These are phyloP conservation scores for Gentiana macrophylla DNA, from an alignment of 257 asterid species.

Conservation along the genomic window DNA sequence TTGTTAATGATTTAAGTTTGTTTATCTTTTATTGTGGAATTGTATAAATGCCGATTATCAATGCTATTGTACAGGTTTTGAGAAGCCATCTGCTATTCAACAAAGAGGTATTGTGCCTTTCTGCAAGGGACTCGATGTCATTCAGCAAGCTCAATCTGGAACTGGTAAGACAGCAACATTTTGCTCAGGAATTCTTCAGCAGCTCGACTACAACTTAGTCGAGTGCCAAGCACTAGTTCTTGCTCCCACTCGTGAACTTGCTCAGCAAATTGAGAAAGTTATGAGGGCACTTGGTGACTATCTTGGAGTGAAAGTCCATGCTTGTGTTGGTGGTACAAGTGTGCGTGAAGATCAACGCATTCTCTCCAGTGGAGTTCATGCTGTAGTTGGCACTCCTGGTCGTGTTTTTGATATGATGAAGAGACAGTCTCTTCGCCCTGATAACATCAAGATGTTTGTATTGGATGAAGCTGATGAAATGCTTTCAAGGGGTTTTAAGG, in stretches of 20 bases:
- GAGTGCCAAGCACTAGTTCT: slow-evolving; percentile 73
- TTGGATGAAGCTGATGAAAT: slow-evolving; percentile 88
- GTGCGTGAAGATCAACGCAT: slow-evolving; percentile 82
- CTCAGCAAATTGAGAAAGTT: slow-evolving; percentile 75
- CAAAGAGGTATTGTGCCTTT: slow-evolving; percentile 87
- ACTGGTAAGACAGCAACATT: slow-evolving; percentile 82
- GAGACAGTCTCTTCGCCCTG: slow-evolving; percentile 61
- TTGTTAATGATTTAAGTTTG: no score
- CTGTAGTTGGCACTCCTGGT: slow-evolving; percentile 86
- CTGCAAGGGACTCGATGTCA: slow-evolving; percentile 72
- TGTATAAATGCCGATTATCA: not conserved
- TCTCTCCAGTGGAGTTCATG: slow-evolving; percentile 71
- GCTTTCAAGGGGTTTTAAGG: slow-evolving; percentile 83
- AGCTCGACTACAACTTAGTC: slow-evolving; percentile 51
- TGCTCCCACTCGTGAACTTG: slow-evolving; percentile 81
- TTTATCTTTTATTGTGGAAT: not conserved
- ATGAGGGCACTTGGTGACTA: slow-evolving; percentile 89
- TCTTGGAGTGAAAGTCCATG: slow-evolving; percentile 84
- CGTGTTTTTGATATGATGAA: slow-evolving; percentile 81
- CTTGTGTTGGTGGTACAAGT: slow-evolving; percentile 85
- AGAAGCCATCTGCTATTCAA: slow-evolving; percentile 91
- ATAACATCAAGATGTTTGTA: slow-evolving; percentile 62
- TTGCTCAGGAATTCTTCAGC: slow-evolving; percentile 78
- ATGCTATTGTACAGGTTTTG: slow-evolving; percentile 43
- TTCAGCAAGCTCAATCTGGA: slow-evolving; percentile 87